Percentiles rank a stretch among this genome's conserved stretches.
Evolutionary conservation across 192 early-diverging fungal species (phyloP).

Genomic region (Umbelopsis ramanniana): DNA sequence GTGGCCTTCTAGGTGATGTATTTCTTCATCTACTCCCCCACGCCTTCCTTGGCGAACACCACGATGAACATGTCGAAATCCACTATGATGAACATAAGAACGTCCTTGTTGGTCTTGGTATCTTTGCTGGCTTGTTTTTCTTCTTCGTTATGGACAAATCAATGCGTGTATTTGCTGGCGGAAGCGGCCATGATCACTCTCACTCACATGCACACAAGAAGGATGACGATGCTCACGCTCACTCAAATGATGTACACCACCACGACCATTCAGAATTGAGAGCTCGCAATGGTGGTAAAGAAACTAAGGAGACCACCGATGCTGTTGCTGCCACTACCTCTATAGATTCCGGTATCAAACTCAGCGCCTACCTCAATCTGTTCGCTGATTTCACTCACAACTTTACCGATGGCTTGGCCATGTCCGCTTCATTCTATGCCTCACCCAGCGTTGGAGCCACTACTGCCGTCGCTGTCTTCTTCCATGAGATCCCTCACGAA

Average conservation of each 20-base stretch:
- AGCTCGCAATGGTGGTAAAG: slow-evolving; percentile 30
- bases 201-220: slow-evolving; percentile 52
- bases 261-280: slow-evolving; percentile 28
- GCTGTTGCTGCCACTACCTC: slow-evolving; percentile 39
- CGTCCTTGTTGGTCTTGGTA: slow-evolving; percentile 71
- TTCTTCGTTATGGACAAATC: slow-evolving; percentile 86
- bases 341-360: slow-evolving; percentile 14
- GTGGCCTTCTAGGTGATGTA: slow-evolving; percentile 83
- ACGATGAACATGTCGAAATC: slow-evolving; percentile 36
- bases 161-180: slow-evolving; percentile 76
- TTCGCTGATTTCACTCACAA: slow-evolving; percentile 85
- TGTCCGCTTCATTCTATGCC: slow-evolving; percentile 83
- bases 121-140: slow-evolving; percentile 75
- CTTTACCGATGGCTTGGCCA: slow-evolving; percentile 85
- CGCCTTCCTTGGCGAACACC: slow-evolving; percentile 64
- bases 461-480: slow-evolving; percentile 83
- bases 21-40: slow-evolving; percentile 85
- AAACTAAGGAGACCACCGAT: slow-evolving; percentile 33
- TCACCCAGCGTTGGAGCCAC: slow-evolving; percentile 83
- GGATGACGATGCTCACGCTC: slow-evolving; percentile 32
- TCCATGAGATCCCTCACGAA: slow-evolving; percentile 91
- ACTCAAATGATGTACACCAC: slow-evolving; percentile 42
- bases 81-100: slow-evolving; percentile 57
- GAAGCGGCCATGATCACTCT: slow-evolving; percentile 63
- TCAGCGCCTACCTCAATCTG: slow-evolving; percentile 81